Evolutionary conservation across 768 basidiomycete species (phyloP).

Genomic region (Boletus subcaerulescens): DNA sequence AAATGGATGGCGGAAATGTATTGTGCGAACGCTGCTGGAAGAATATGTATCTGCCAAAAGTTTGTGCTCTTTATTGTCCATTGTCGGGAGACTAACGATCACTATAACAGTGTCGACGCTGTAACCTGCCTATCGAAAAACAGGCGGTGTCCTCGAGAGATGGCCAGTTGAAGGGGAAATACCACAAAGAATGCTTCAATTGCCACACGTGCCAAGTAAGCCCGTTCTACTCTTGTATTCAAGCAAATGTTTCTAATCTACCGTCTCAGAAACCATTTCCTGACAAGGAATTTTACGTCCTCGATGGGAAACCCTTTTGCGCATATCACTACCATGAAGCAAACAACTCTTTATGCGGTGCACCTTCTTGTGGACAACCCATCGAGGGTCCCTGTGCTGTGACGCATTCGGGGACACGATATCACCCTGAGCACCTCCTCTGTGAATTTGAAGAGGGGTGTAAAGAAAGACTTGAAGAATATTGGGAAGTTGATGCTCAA

Average conservation of each 20-base stretch:
- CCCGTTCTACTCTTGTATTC: constrained; percentile 16
- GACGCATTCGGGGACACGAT: constrained; percentile 74
- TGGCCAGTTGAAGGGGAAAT: constrained; percentile 94
- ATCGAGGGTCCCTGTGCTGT: constrained; percentile 94
- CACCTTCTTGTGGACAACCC: constrained; percentile 74
- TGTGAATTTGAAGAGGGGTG: constrained; percentile 68
- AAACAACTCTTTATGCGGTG: constrained; percentile 85
- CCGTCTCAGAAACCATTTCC: constrained; percentile 75
- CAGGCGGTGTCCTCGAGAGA: constrained; percentile 89
- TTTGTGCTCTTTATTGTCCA: constrained; percentile 30
- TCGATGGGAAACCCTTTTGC: constrained; percentile 87
- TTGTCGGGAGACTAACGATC: not conserved
- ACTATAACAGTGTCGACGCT: constrained; percentile 72
- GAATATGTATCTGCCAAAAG: constrained; percentile 92
- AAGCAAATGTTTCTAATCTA: not conserved
- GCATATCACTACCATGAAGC: constrained; percentile 92
- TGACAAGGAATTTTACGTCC: constrained; percentile 88
- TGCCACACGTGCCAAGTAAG: constrained; percentile 76
- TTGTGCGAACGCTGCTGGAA: constrained; percentile 94
- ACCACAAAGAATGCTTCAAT: constrained; percentile 89
- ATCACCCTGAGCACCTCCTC: constrained; percentile 84
- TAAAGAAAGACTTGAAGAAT: constrained; percentile 65
- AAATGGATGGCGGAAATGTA: constrained; percentile 69
- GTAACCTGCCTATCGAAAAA: constrained; percentile 83
- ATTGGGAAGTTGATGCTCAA: constrained; percentile 84